Percentiles rank a stretch among this genome's conserved stretches.
Evolutionary conservation across 129 eudicot species (phyloP).

Genomic region (Artemisia argyi): DNA sequence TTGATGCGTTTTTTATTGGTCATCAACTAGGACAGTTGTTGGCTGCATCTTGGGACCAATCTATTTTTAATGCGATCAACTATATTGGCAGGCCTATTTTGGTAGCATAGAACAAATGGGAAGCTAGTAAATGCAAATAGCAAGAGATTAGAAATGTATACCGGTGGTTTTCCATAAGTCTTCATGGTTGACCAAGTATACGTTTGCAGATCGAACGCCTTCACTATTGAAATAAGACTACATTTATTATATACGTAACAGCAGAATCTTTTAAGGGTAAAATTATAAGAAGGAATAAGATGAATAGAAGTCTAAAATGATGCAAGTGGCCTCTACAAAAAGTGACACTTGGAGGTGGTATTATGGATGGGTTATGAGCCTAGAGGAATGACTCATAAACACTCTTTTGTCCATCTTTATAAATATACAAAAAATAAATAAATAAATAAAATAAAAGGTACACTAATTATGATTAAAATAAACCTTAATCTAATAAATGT

Average conservation of each 20-base stretch:
- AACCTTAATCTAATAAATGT: no score
- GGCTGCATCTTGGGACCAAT: constrained; percentile 3
- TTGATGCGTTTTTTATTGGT: neutral
- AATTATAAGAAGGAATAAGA: neutral
- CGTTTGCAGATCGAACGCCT: constrained; percentile 86
- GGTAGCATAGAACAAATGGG: neutral
- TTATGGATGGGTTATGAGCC: neutral
- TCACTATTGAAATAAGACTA: constrained; percentile 48
- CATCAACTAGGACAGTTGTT: no score
- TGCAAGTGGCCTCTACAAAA: neutral
- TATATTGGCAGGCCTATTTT: neutral
- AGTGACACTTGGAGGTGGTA: neutral
- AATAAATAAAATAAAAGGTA: no score
- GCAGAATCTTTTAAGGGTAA: neutral
- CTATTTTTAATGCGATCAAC: neutral
- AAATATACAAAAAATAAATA: no score
- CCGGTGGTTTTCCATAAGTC: constrained; percentile 99
- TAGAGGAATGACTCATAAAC: no score
- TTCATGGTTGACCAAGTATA: constrained; percentile 82
- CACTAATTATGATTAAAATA: no score
- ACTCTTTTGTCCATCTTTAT: neutral
- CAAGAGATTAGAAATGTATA: constrained; percentile 33
- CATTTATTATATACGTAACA: constrained; percentile 1
- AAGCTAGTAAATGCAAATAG: constrained; percentile 2
- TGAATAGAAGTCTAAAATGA: constrained; percentile 6